Percentiles rank a stretch among this genome's conserved stretches.
phyloP scores from a whole-genome alignment of 768 basidiomycete species.

The Amanita muscaria region DNA sequence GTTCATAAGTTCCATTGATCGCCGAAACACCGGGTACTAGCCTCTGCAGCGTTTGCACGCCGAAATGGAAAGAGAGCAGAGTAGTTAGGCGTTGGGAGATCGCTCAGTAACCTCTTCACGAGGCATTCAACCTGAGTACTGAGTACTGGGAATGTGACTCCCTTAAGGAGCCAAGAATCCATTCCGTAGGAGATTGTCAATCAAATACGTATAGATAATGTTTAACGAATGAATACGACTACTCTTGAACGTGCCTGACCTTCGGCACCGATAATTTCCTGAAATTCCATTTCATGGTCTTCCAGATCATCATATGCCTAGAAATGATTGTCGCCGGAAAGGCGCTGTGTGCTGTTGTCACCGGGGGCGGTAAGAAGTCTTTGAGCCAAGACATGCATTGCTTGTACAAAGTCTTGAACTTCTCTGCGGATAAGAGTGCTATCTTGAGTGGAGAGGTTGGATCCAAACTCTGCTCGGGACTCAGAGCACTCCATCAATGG shows the following conservation, averaged over 20 bases:
- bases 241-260: neutral
- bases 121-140: no score
- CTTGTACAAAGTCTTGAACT: neutral
- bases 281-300: constrained; percentile 1
- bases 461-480: neutral
- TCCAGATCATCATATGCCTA: constrained; percentile 1
- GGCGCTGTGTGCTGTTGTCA: neutral
- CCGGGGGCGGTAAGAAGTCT: neutral
- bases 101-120: no score
- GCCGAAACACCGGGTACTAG: no score
- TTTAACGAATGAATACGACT: no score
- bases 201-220: no score
- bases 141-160: no score
- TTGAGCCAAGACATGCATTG: constrained; percentile 1
- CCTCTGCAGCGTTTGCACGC: no score
- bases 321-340: neutral
- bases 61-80: no score
- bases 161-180: neutral
- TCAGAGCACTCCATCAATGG: constrained; percentile 2
- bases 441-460: neutral
- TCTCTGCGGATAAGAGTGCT: neutral
- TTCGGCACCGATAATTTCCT: constrained; percentile 4
- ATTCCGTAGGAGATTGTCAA: no score
- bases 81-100: no score
- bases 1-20: no score